Conservation (phyloP, 164 flowering plant species). For the Taxillus chinensis region DNA sequence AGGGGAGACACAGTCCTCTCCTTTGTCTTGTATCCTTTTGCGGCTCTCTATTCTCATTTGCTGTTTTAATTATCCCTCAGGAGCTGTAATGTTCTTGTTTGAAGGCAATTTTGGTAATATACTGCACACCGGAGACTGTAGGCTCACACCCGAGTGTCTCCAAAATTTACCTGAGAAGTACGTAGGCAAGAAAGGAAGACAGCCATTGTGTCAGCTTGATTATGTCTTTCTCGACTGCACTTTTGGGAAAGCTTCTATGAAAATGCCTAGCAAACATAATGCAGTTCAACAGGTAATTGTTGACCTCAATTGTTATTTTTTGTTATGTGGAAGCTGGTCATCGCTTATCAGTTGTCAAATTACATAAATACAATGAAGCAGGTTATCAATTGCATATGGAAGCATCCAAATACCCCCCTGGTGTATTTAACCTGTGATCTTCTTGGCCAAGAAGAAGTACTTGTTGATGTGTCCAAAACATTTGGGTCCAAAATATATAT, state of each 20-base stretch:
- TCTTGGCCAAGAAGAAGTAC: constrained; percentile 82
- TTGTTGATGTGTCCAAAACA: constrained; percentile 48
- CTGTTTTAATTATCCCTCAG: constrained; percentile 23
- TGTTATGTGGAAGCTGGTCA: constrained; percentile 1
- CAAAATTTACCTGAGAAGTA: constrained; percentile 56
- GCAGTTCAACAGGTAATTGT: constrained; percentile 61
- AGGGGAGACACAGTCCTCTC: too few relatives aligned
- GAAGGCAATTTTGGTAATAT: constrained; percentile 78
- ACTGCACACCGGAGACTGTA: constrained; percentile 89
- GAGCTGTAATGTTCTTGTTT: constrained; percentile 88
- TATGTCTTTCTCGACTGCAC: constrained; percentile 79
- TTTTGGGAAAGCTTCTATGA: constrained; percentile 41
- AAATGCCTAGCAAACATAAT: constrained; percentile 56
- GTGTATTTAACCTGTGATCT: constrained; percentile 76
- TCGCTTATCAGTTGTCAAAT: too few relatives aligned
- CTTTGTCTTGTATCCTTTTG: too few relatives aligned
- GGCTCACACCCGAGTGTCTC: constrained; percentile 67
- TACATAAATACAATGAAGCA: constrained; percentile 16
- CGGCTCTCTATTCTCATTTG: too few relatives aligned
- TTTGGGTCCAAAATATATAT: constrained; percentile 79
- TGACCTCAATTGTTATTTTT: neutral
- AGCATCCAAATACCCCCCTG: constrained; percentile 63
- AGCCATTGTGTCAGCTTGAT: constrained; percentile 48
- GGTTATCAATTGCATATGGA: constrained; percentile 91
- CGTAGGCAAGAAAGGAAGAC: constrained; percentile 41